These are phyloP conservation scores for Populus hybrid DNA, from an alignment of 441 rosid species.

Conservation along the genomic window DNA sequence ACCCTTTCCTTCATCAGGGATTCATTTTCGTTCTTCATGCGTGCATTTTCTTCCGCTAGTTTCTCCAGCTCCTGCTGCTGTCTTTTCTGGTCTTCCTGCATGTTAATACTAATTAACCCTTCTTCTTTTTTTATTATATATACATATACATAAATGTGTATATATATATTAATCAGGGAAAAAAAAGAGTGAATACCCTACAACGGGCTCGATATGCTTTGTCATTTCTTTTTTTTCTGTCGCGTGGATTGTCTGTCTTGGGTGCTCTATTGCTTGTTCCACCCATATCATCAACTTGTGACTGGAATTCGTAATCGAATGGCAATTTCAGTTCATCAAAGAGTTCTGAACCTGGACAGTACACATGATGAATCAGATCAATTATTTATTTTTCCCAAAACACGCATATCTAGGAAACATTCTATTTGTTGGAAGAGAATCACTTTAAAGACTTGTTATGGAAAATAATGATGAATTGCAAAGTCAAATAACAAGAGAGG, in stretches of 20 bases:
- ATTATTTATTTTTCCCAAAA: too few species aligned
- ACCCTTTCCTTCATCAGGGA: neutral
- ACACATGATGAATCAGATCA: neutral
- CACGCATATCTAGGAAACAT: too few species aligned
- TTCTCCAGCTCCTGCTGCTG: neutral
- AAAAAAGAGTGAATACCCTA: neutral
- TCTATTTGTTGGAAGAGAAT: too few species aligned
- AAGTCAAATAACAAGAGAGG: too few species aligned
- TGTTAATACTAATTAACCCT: neutral
- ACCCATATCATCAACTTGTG: neutral
- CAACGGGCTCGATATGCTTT: neutral
- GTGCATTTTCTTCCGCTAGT: neutral
- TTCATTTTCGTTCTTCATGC: neutral
- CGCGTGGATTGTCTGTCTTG: neutral
- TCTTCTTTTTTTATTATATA: neutral
- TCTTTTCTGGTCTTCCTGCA: neutral
- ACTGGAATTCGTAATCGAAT: neutral
- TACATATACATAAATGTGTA: too few species aligned
- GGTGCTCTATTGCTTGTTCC: neutral
- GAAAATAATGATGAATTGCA: too few species aligned
- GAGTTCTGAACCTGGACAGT: neutral
- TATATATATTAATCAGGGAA: neutral
- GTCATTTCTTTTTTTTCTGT: neutral
- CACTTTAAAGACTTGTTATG: too few species aligned
- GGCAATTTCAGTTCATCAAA: neutral